Percentiles rank a stretch among this genome's conserved stretches.
Evolutionary conservation across 1,284 basidiomycete genomes (phyloP).

Genomic region (Ceratobasidium sp.): DNA sequence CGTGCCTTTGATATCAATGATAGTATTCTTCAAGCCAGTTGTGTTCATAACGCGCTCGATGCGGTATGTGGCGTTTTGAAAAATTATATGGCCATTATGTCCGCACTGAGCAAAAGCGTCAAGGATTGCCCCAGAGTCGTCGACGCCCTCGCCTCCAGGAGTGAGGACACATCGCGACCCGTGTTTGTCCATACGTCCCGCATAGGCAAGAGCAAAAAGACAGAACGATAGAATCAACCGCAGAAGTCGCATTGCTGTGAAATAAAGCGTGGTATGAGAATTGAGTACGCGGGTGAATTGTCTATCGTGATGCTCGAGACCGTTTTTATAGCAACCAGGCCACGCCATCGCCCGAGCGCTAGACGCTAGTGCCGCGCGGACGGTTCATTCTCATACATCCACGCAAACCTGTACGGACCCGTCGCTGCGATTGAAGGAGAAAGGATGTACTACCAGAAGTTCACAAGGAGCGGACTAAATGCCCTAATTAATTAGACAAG

Average conservation of each 20-base stretch:
- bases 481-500: too few species aligned
- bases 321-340: too few species aligned
- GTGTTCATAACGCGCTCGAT: slow-evolving; percentile 45
- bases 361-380: too few species aligned
- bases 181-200: slow-evolving; percentile 5
- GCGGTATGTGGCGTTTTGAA: slow-evolving; percentile 36
- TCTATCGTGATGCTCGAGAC: too few species aligned
- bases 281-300: too few species aligned
- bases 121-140: slow-evolving; percentile 28
- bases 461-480: background rate
- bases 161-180: slow-evolving; percentile 22
- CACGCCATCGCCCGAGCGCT: too few species aligned
- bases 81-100: slow-evolving; percentile 28
- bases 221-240: background rate
- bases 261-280: too few species aligned
- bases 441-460: background rate
- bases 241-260: background rate
- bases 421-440: slow-evolving; percentile 4
- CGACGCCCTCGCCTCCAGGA: slow-evolving; percentile 28
- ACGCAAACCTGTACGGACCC: too few species aligned
- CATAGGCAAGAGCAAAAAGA: background rate
- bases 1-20: slow-evolving; percentile 38
- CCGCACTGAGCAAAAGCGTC: slow-evolving; percentile 31
- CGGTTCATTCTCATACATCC: too few species aligned
- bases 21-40: slow-evolving; percentile 24